Evolutionary conservation across 805 yeast species (phyloP), one percentile per base, ranked within the genome.

Genomic region (Nakazawaea ambrosiae): DNA sequence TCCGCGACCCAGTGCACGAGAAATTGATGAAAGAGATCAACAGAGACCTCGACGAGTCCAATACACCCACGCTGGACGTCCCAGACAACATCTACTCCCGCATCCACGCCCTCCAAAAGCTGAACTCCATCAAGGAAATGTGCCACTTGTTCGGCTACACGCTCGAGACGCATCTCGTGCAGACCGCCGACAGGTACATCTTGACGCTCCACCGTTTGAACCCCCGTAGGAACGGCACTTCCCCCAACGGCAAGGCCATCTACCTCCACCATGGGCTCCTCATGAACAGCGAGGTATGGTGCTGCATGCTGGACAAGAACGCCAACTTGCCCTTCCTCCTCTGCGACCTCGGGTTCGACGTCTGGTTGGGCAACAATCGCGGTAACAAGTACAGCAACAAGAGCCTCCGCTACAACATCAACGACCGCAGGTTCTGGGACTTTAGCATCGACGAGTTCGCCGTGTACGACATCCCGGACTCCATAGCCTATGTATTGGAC

Each of bases 371-470:
- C 0, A 86, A 86, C 57, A 86, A 85, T 53, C 67, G 95, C 37
- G 95, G 95, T 11, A 90, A 89, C 60, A 90, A 89, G 63, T 89
- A 89, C 60, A 80, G 92, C 3, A 78, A 84, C 44, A 88, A 88
- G 49, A 95, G 88, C 55, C 46, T 76, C 27, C 46, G 55, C 25
- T 49, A 60, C 49, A 54, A 60, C 16, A 50, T 66, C 12, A 51
- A 57, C 25, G 60, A 63, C 3, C 59, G 60, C 17, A 63, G 66
- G 40, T 90, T 87, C 57, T 89, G 97, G 97, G 78, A 88, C 58
- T 89, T 87, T 53, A 78, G 90, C 25, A 64, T 89, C 33, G 97
- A 90, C 58, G 96, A 89, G 56, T 85, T 89, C 65, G 95, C 97
- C 0, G 63, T 84, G 44, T 84, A 76, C 53, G 97, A 89, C 56